Evolutionary conservation across 257 asterid species (phyloP).

Genomic region (Jaltomata sinuosa): DNA sequence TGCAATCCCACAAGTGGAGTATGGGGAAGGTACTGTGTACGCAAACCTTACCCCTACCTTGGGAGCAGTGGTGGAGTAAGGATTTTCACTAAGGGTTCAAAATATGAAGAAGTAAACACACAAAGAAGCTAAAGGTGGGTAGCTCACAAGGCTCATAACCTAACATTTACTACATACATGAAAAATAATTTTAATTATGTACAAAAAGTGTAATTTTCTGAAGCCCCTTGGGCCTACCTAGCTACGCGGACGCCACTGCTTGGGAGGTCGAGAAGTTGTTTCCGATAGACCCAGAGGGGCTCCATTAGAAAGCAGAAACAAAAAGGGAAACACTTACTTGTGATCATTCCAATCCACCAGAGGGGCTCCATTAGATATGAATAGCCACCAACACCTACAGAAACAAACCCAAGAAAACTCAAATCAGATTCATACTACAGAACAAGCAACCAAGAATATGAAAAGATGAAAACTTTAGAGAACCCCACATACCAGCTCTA

Average conservation of each 20-base stretch:
- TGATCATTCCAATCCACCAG: conserved; percentile 85
- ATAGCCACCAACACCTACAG: conserved; percentile 70
- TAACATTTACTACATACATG: no score
- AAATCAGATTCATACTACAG: neutral
- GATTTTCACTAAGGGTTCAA: no score
- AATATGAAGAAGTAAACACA: no score
- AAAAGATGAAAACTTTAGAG: neutral
- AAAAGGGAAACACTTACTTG: conserved; percentile 39
- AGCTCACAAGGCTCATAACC: no score
- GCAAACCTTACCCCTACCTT: neutral
- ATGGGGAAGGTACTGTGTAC: neutral
- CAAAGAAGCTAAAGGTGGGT: no score
- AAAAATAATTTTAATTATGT: no score
- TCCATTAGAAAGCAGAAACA: neutral
- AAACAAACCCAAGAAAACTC: conserved; percentile 1
- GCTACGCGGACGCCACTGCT: no score
- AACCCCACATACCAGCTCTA: conserved; percentile 48
- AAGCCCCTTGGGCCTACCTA: no score
- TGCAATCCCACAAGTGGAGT: neutral
- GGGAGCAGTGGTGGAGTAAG: neutral
- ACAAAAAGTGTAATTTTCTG: no score
- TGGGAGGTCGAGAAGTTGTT: neutral
- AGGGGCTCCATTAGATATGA: conserved; percentile 81
- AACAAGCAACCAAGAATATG: neutral
- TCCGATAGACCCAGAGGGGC: neutral